Percentiles rank a stretch among this genome's conserved stretches.
Conservation (phyloP, 768 basidiomycete genomes). For the Termitomyces sp. region DNA sequence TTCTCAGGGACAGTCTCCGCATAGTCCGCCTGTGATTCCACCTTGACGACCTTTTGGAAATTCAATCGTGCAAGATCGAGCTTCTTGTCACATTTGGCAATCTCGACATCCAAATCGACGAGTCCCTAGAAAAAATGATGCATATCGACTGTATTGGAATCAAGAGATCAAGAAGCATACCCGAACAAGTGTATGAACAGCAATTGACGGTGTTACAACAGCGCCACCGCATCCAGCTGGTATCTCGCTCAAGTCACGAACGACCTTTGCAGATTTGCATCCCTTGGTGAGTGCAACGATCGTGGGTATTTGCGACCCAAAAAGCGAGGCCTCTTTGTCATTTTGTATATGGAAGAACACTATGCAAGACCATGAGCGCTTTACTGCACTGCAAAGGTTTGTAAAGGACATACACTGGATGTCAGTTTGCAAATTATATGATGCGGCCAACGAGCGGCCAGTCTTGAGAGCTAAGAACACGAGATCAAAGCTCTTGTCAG, state of each 20-base stretch:
- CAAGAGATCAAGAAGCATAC: conserved; percentile 35
- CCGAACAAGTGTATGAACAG: conserved; percentile 81
- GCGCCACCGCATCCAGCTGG: conserved; percentile 87
- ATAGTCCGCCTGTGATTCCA: conserved; percentile 73
- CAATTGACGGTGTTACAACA: conserved; percentile 70
- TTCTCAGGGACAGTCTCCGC: conserved; percentile 74
- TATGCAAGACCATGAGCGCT: conserved; percentile 24
- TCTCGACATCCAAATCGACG: conserved; percentile 85
- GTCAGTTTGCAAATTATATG: conserved; percentile 83
- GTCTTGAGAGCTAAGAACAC: conserved; percentile 77
- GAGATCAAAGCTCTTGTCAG: conserved; percentile 82
- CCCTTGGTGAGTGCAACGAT: conserved; percentile 86
- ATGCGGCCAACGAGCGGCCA: conserved; percentile 81
- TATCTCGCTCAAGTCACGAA: conserved; percentile 61
- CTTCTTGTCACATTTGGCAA: conserved; percentile 89
- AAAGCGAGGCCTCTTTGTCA: conserved; percentile 57
- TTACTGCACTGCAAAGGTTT: not conserved
- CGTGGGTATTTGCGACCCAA: conserved; percentile 70
- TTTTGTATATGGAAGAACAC: conserved; percentile 77
- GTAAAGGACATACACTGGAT: conserved; percentile 60
- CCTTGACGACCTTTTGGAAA: conserved; percentile 73
- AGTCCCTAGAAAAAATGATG: conserved; percentile 56
- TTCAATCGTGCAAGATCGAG: conserved; percentile 65
- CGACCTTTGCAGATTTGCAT: conserved; percentile 70
- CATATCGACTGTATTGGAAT: not conserved